Percentiles rank a stretch among this genome's conserved stretches.
Conservation (phyloP, 805 yeast species). For the Schwanniomyces occidentalis region DNA sequence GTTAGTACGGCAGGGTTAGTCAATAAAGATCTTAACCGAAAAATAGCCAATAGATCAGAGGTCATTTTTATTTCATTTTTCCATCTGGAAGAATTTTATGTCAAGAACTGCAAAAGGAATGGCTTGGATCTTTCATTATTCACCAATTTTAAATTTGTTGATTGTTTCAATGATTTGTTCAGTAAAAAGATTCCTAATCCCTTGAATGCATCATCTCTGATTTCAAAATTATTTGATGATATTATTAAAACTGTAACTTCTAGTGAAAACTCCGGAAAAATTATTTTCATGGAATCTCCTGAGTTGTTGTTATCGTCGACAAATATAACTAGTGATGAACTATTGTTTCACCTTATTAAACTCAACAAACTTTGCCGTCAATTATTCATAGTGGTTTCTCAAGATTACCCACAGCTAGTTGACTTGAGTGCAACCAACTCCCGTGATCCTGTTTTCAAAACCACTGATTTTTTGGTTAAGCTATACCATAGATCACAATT, state of each 20-base stretch:
- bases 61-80: slow-evolving; percentile 38
- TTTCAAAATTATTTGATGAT: slow-evolving; percentile 17
- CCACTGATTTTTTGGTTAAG: slow-evolving; percentile 48
- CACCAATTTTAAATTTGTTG: slow-evolving; percentile 38
- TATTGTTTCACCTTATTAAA: slow-evolving; percentile 32
- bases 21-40: slow-evolving; percentile 26
- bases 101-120: slow-evolving; percentile 37
- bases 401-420: slow-evolving; percentile 37
- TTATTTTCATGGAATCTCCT: slow-evolving; percentile 46
- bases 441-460: slow-evolving; percentile 38
- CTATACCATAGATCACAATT: slow-evolving; percentile 52
- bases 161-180: slow-evolving; percentile 50
- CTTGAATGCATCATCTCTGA: slow-evolving; percentile 12
- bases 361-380: slow-evolving; percentile 33
- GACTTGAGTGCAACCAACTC: slow-evolving; percentile 23
- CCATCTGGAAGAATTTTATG: slow-evolving; percentile 31
- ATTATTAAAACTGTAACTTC: slow-evolving; percentile 12
- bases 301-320: slow-evolving; percentile 50
- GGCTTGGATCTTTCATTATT: slow-evolving; percentile 32
- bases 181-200: slow-evolving; percentile 27
- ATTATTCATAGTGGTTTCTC: slow-evolving; percentile 37
- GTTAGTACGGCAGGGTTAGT: slow-evolving; percentile 48
- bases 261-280: slow-evolving; percentile 11
- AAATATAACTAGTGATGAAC: slow-evolving; percentile 29
- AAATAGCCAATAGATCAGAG: slow-evolving; percentile 22